Base-by-base conservation (phyloP, 805 yeast genomes). In the Kluyveromyces dobzhanskii region DNA sequence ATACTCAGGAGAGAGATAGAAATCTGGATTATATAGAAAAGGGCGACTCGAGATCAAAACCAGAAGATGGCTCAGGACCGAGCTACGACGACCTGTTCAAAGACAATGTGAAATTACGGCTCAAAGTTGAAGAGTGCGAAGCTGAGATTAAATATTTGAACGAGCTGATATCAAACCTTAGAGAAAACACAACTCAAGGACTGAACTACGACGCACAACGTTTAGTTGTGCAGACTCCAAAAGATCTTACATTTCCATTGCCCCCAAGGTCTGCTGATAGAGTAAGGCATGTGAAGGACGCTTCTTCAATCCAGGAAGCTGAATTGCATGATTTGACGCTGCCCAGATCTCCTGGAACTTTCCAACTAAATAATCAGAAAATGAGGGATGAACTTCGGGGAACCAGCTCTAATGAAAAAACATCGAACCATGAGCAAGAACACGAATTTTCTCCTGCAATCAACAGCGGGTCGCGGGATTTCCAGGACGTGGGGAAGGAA, bases 251-350 rank as follows among this genome's bases (percentile, higher is more conserved):
- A 23, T 30, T 57, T 4, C 47, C 43, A 4, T 48, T 58, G 13
- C 71, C 71, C 7, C 65, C 68, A 24, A 54, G 71, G 39, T 66
- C 71, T 1, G 62, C 63, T 0, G 65, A 65, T 23, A 59, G 70
- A 37, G 45, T 44, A 30, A 46, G 39, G 16, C 46, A 51, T 23
- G 37, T 44, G 7, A 55, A 53, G 18, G 49, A 51, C 33, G 27
- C 46, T 29, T 35, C 37, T 16, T 40, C 48, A 14, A 43, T 25
- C 4, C 32, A 32, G 14, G 17, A n/a, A 10, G 33, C 30, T 21
- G 35, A 32, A 4, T 9, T 30, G 4, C 16, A 27, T 10, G 27
- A 34, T 25, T 12, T 14, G n/a, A 24, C 23, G n/a, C 37, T 34
- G 17, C 38, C 38, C 12, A 17, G 38, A 6, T 35, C 38, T 5